Conservation (phyloP, 148 eudicot species). For the Chenopodium suecicum region DNA sequence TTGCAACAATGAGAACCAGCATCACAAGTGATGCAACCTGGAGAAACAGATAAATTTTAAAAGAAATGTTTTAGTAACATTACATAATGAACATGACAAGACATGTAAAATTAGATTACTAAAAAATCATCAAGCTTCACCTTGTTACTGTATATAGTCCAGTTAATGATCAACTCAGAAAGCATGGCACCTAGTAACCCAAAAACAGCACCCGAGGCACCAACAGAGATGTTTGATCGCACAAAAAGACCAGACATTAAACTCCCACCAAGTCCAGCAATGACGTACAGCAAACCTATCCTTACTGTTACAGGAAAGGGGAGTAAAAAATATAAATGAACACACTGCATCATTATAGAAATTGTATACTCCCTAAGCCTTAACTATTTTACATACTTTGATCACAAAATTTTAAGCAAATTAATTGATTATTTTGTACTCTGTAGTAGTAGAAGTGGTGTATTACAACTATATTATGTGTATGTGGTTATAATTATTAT, state of each 20-base stretch:
- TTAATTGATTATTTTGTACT: no score
- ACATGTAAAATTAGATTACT: not conserved
- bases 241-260: slow-evolving; percentile 79
- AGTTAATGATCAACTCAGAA: slow-evolving; percentile 81
- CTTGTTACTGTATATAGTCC: slow-evolving; percentile 84
- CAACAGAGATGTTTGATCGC: slow-evolving; percentile 68
- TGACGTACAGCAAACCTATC: slow-evolving; percentile 69
- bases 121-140: slow-evolving; percentile 24
- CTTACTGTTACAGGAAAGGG: slow-evolving; percentile 42
- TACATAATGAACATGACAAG: not conserved
- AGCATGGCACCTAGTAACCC: slow-evolving; percentile 94
- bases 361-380: no score
- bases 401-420: no score
- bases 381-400: no score
- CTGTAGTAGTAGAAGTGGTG: no score
- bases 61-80: not conserved
- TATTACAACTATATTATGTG: not conserved
- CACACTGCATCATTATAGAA: not conserved
- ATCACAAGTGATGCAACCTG: slow-evolving; percentile 63
- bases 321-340: not conserved
- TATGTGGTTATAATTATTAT: no score
- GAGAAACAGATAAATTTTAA: slow-evolving; percentile 14
- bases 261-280: slow-evolving; percentile 90
- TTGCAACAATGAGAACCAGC: slow-evolving; percentile 58
- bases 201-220: slow-evolving; percentile 95